Conservation (phyloP, 2,329 filamentous ascomycete species). For the Penicillium sp. region DNA sequence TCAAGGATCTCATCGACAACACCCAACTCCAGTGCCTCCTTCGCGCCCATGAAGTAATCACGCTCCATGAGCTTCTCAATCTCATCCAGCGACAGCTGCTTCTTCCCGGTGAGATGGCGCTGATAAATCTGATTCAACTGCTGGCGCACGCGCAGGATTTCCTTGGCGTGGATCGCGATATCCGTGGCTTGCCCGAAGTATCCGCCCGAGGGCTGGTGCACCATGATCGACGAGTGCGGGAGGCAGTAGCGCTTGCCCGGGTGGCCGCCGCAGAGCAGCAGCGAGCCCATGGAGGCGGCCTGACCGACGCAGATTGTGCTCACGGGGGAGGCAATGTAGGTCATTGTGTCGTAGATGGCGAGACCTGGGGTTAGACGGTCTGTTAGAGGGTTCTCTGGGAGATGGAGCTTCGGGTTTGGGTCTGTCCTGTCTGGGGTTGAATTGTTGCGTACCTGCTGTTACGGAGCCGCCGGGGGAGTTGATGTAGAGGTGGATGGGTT, state of each 20-base stretch:
- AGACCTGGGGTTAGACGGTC: conserved; percentile 37
- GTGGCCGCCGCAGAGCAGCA: conserved; percentile 82
- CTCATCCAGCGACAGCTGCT: conserved; percentile 70
- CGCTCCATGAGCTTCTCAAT: conserved; percentile 96
- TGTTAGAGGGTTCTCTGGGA: neutral
- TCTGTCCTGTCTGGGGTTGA: neutral
- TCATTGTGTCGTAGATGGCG: conserved; percentile 98
- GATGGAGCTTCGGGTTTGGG: neutral
- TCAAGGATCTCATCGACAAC: conserved; percentile 86
- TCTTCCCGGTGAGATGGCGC: conserved; percentile 69
- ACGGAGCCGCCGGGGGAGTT: conserved; percentile 94
- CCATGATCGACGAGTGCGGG: conserved; percentile 93
- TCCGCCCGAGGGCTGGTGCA: conserved; percentile 87
- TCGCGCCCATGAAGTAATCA: conserved; percentile 87
- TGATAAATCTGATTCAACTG: conserved; percentile 90
- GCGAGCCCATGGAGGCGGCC: conserved; percentile 89
- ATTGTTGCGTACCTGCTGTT: conserved; percentile 59
- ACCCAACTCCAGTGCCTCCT: conserved; percentile 84
- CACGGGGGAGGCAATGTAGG: conserved; percentile 88
- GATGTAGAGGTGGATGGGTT: conserved; percentile 96
- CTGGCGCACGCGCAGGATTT: conserved; percentile 82
- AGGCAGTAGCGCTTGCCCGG: conserved; percentile 82
- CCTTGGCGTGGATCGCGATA: conserved; percentile 94
- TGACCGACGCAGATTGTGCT: conserved; percentile 94
- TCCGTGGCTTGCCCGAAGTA: conserved; percentile 68